These are phyloP conservation scores for Tricholoma flavovirens DNA, from an alignment of 768 basidiomycete species.

Conservation along the genomic window DNA sequence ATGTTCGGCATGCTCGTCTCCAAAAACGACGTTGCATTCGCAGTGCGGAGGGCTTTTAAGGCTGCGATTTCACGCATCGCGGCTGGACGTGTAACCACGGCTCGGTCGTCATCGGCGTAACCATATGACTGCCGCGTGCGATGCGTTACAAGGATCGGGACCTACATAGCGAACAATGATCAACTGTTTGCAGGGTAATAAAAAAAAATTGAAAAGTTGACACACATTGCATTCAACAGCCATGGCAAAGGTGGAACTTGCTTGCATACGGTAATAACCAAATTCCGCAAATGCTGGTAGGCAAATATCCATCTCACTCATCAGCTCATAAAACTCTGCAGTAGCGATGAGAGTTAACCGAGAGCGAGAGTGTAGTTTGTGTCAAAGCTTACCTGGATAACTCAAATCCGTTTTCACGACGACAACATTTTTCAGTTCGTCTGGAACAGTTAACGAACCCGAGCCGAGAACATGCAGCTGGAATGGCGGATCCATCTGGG, in stretches of 20 bases:
- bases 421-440: constrained; percentile 33
- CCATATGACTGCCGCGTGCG: constrained; percentile 33
- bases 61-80: constrained; percentile 35
- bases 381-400: constrained; percentile 20
- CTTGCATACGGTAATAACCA: constrained; percentile 31
- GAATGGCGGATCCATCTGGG: constrained; percentile 25
- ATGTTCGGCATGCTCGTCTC: constrained; percentile 8
- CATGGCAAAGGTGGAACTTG: constrained; percentile 37
- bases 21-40: constrained; percentile 21
- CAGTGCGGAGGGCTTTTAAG: constrained; percentile 30
- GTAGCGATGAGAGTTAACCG: background rate
- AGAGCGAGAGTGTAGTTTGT: background rate
- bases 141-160: constrained; percentile 36
- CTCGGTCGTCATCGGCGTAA: constrained; percentile 31
- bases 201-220: background rate
- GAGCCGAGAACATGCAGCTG: constrained; percentile 29
- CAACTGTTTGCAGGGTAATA: too few species aligned
- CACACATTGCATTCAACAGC: constrained; percentile 33
- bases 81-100: constrained; percentile 32
- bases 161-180: constrained; percentile 14
- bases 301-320: constrained; percentile 35
- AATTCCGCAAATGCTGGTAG: constrained; percentile 33
- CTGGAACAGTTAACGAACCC: constrained; percentile 28
- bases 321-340: constrained; percentile 29
- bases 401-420: constrained; percentile 26